These are phyloP conservation scores for Thraustotheca clavata DNA, from an alignment of 352 stramenopile genomes.

Conservation along the genomic window DNA sequence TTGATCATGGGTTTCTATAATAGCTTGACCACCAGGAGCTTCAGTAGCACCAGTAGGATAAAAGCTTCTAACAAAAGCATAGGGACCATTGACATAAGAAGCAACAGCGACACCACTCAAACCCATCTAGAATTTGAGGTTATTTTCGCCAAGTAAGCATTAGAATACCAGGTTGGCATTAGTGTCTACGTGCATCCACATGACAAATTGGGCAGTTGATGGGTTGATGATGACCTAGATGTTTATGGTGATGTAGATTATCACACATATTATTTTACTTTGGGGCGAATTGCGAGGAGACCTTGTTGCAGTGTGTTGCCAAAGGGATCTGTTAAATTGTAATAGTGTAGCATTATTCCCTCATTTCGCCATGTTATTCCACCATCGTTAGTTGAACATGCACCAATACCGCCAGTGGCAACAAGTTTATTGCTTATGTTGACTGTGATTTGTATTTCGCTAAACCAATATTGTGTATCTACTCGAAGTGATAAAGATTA, in stretches of 20 bases:
- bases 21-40: conserved; percentile 52
- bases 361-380: conserved; percentile 88
- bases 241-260: neutral
- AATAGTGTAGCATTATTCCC: conserved; percentile 91
- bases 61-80: conserved; percentile 82
- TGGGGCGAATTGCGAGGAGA: conserved; percentile 78
- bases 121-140: conserved; percentile 39
- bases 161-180: conserved; percentile 34
- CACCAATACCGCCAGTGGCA: conserved; percentile 67
- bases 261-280: conserved; percentile 24
- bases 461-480: conserved; percentile 52
- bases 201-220: conserved; percentile 83
- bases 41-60: conserved; percentile 88
- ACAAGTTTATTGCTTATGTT: neutral
- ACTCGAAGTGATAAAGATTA: neutral
- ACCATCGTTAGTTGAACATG: conserved; percentile 90
- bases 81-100: conserved; percentile 88
- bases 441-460: conserved; percentile 32
- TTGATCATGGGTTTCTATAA: conserved; percentile 94
- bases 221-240: conserved; percentile 81
- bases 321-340: conserved; percentile 90
- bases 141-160: neutral
- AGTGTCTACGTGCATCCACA: conserved; percentile 96
- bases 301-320: conserved; percentile 25
- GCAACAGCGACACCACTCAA: conserved; percentile 86